Evolutionary conservation across 2,329 filamentous ascomycete species (phyloP).

Genomic region (Phyllachora maydis): DNA sequence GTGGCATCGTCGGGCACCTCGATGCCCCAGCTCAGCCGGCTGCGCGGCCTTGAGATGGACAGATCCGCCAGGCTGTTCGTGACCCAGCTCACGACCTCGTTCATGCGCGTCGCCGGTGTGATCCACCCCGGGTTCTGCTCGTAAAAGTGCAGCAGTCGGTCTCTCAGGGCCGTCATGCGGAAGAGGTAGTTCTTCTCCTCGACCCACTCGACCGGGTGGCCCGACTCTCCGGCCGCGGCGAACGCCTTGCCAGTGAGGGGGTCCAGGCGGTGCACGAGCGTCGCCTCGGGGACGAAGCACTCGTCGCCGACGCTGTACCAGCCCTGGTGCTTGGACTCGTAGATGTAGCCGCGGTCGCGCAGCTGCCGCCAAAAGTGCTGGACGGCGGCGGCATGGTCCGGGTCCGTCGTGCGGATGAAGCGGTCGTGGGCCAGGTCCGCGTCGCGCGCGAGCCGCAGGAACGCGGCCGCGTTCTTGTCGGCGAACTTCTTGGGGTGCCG

Average conservation of each 20-base stretch:
- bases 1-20: conserved; percentile 62
- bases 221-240: conserved; percentile 70
- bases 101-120: conserved; percentile 49
- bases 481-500: conserved; percentile 69
- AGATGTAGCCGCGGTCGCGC: conserved; percentile 56
- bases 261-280: conserved; percentile 54
- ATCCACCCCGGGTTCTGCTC: conserved; percentile 59
- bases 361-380: conserved; percentile 77
- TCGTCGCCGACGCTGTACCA: conserved; percentile 98
- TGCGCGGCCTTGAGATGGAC: conserved; percentile 66
- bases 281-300: conserved; percentile 71
- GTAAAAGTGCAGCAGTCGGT: conserved; percentile 66
- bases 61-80: conserved; percentile 63
- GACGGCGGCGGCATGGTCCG: conserved; percentile 64
- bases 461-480: conserved; percentile 63
- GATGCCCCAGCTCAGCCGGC: conserved; percentile 72
- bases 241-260: conserved; percentile 66
- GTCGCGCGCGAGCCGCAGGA: conserved; percentile 50
- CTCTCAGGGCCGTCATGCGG: conserved; percentile 61
- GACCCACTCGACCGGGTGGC: conserved; percentile 85
- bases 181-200: conserved; percentile 93
- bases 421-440: conserved; percentile 58
- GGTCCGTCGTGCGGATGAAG: conserved; percentile 84
- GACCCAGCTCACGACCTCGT: conserved; percentile 62
- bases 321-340: conserved; percentile 69